phyloP scores from a whole-genome alignment of 768 basidiomycete genomes.

The Amyloporia xantha region DNA sequence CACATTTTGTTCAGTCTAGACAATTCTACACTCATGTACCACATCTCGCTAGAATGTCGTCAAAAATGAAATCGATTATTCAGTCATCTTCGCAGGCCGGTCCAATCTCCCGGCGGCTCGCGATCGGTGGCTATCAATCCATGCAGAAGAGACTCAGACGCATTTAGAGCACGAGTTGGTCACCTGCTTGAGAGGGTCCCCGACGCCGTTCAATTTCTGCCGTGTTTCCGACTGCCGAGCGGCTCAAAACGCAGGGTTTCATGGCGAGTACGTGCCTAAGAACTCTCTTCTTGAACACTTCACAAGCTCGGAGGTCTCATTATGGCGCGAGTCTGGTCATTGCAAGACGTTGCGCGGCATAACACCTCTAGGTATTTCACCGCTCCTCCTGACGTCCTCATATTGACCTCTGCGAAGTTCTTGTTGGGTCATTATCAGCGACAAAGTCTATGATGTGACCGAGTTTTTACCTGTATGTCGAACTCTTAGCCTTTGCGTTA shows the following conservation, averaged over 20 bases:
- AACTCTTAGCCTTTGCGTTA: neutral
- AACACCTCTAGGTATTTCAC: slow-evolving; percentile 41
- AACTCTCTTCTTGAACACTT: neutral
- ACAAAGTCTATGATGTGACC: slow-evolving; percentile 82
- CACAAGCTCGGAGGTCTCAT: neutral
- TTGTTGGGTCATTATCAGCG: slow-evolving; percentile 80
- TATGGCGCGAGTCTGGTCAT: slow-evolving; percentile 34
- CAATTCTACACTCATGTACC: too few species aligned
- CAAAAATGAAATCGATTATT: too few species aligned
- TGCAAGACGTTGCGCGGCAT: slow-evolving; percentile 57
- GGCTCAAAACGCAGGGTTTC: neutral
- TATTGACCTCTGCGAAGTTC: slow-evolving; percentile 36
- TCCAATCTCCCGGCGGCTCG: too few species aligned
- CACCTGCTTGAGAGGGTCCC: slow-evolving; percentile 5
- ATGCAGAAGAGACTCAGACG: too few species aligned
- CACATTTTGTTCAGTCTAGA: too few species aligned
- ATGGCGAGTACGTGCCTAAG: neutral
- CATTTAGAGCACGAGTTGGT: too few species aligned
- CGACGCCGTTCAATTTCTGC: slow-evolving; percentile 1
- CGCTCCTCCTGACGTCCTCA: neutral
- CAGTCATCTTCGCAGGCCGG: too few species aligned
- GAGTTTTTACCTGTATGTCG: slow-evolving; percentile 58
- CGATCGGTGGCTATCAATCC: too few species aligned
- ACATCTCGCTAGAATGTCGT: too few species aligned
- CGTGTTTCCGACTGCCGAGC: neutral